Percentiles rank a stretch among this genome's conserved stretches.
phyloP scores from a whole-genome alignment of 73 alveolate species.

The Uronychia setigera region DNA sequence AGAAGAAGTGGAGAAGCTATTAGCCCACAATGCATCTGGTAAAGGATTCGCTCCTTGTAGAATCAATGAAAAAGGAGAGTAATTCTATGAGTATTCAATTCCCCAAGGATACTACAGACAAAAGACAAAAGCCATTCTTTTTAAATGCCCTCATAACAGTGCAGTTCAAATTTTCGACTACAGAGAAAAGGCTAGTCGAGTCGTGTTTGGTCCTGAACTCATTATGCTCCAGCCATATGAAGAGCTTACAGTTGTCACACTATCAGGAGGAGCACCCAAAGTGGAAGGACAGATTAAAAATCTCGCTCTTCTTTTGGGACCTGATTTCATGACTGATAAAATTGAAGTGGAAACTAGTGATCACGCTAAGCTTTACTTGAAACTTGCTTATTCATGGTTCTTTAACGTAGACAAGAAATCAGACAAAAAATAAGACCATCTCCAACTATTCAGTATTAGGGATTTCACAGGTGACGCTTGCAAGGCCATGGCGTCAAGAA shows the following conservation, averaged over 20 bases:
- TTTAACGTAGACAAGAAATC: constrained; percentile 47
- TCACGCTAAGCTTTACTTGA: constrained; percentile 58
- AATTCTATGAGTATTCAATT: not conserved
- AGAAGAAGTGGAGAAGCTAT: constrained; percentile 53
- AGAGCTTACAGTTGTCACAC: constrained; percentile 57
- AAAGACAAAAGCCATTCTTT: constrained; percentile 59
- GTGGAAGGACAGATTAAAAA: constrained; percentile 34
- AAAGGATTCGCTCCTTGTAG: not conserved
- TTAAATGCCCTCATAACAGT: constrained; percentile 74
- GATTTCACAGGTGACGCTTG: constrained; percentile 72
- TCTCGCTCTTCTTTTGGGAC: constrained; percentile 58
- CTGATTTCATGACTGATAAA: constrained; percentile 66
- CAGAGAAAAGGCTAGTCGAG: constrained; percentile 55
- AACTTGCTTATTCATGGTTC: constrained; percentile 60
- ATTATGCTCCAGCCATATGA: constrained; percentile 69
- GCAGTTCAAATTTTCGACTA: constrained; percentile 72
- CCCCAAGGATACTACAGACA: constrained; percentile 15
- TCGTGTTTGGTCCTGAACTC: constrained; percentile 76
- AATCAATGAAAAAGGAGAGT: not conserved
- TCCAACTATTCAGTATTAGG: constrained; percentile 44
- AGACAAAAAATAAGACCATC: constrained; percentile 16
- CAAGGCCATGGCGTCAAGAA: constrained; percentile 63
- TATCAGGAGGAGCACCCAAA: constrained; percentile 64
- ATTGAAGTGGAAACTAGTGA: constrained; percentile 65
- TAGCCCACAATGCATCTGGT: constrained; percentile 26